These are phyloP conservation scores for Penicillium sp. DNA, from an alignment of 2,329 filamentous ascomycete species.

Conservation along the genomic window DNA sequence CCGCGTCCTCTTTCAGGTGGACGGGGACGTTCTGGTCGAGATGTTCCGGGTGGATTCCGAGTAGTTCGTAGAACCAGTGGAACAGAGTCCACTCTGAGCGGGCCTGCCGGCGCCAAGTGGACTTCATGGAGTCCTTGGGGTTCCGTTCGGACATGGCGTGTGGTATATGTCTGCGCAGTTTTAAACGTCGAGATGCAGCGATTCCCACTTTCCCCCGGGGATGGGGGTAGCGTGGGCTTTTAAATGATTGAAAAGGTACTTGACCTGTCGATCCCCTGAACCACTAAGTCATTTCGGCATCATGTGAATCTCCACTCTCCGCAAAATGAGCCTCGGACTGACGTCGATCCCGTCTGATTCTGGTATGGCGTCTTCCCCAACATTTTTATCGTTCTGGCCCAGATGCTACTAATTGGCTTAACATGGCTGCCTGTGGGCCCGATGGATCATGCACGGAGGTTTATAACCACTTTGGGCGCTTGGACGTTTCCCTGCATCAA, in stretches of 20 bases:
- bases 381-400: background rate
- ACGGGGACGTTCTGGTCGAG: constrained; percentile 22
- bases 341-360: constrained; percentile 16
- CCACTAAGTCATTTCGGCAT: constrained; percentile 7
- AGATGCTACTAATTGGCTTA: background rate
- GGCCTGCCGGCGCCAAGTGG: constrained; percentile 25
- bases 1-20: constrained; percentile 21
- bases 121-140: constrained; percentile 30
- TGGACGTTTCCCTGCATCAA: background rate
- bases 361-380: constrained; percentile 14
- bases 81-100: constrained; percentile 24
- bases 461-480: background rate
- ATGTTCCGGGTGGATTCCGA: constrained; percentile 22
- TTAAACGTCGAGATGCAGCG: background rate
- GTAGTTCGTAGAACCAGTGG: constrained; percentile 29
- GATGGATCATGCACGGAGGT: background rate
- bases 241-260: constrained; percentile 6
- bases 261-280: constrained; percentile 17
- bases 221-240: constrained; percentile 7
- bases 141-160: constrained; percentile 18
- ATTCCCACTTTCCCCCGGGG: background rate
- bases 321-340: constrained; percentile 19
- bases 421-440: background rate
- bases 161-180: background rate
- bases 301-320: constrained; percentile 25